A percentile compares a stretch with the other conserved stretches of the same genome.
phyloP scores from a whole-genome alignment of 441 rosid genomes.

The Iberis amara region DNA sequence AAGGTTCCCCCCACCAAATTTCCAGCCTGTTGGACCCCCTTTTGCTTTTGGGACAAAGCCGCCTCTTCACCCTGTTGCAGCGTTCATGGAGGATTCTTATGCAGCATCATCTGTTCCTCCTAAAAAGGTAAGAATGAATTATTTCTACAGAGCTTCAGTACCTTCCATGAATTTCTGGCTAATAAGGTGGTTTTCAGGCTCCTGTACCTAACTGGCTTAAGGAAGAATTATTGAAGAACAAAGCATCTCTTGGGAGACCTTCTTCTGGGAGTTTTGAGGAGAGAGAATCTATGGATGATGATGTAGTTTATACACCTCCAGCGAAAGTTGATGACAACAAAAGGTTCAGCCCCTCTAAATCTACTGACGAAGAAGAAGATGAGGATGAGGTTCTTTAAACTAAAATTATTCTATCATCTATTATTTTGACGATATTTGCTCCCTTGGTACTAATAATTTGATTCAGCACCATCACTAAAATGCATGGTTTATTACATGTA shows the following conservation, averaged over 20 bases:
- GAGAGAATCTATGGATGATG: conserved; percentile 55
- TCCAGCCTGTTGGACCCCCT: conserved; percentile 54
- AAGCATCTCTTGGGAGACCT: conserved; percentile 58
- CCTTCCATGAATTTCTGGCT: conserved; percentile 26
- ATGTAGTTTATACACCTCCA: conserved; percentile 46
- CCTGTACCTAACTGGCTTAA: conserved; percentile 95
- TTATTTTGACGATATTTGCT: conserved; percentile 12
- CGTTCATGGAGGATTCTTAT: conserved; percentile 65
- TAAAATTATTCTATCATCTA: conserved; percentile 10
- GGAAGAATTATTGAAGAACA: conserved; percentile 83
- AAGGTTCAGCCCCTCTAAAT: conserved; percentile 66
- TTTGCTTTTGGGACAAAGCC: conserved; percentile 56
- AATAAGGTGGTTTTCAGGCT: conserved; percentile 46
- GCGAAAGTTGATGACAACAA: conserved; percentile 51
- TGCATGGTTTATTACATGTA: conserved; percentile 34
- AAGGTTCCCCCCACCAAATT: conserved; percentile 56
- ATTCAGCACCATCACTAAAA: conserved; percentile 19
- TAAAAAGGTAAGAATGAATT: conserved; percentile 54
- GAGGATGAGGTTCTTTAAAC: conserved; percentile 67
- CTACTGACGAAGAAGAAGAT: conserved; percentile 85
- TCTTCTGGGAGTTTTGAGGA: conserved; percentile 40
- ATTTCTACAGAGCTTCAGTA: conserved; percentile 19
- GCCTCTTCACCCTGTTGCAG: conserved; percentile 50
- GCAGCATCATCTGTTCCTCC: conserved; percentile 59
- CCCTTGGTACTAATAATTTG: conserved; percentile 18